A percentile compares a stretch with the other conserved stretches of the same genome.
Conservation (phyloP, 2,329 filamentous ascomycete genomes). For the Cladosporium austrohemisphaericum region DNA sequence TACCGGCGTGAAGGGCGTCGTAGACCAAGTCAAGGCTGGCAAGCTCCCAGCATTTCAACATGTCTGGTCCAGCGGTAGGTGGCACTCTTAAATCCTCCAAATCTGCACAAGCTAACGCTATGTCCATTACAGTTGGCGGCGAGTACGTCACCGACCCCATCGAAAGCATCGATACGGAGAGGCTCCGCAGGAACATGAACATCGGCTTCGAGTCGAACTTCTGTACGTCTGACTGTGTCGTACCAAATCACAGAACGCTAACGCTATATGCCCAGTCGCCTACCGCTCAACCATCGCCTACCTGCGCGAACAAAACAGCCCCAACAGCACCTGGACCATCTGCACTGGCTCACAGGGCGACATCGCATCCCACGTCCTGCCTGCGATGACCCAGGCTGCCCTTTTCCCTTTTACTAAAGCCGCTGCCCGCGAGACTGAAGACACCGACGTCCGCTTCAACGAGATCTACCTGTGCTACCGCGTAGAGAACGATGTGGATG, state of each 20-base stretch:
- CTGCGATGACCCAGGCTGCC: conserved; percentile 36
- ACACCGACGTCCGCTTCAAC: conserved; percentile 39
- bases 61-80: conserved; percentile 26
- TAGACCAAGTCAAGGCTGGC: conserved; percentile 36
- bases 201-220: conserved; percentile 32
- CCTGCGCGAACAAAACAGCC: conserved; percentile 30
- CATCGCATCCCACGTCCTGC: conserved; percentile 20
- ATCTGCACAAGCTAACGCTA: conserved; percentile 21
- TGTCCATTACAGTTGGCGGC: conserved; percentile 26
- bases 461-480: conserved; percentile 35
- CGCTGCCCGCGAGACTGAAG: conserved; percentile 29
- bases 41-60: conserved; percentile 39
- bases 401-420: conserved; percentile 35
- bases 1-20: conserved; percentile 32
- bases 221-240: conserved; percentile 21
- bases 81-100: conserved; percentile 19
- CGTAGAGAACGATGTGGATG: conserved; percentile 15
- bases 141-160: conserved; percentile 24
- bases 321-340: conserved; percentile 33
- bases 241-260: background rate
- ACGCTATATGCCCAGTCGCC: conserved; percentile 12
- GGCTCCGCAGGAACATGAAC: conserved; percentile 25
- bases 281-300: conserved; percentile 31
- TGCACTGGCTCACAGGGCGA: conserved; percentile 34
- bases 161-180: conserved; percentile 22